Evolutionary conservation across 345 rosid species (phyloP).

Genomic region (Hevea brasiliensis): DNA sequence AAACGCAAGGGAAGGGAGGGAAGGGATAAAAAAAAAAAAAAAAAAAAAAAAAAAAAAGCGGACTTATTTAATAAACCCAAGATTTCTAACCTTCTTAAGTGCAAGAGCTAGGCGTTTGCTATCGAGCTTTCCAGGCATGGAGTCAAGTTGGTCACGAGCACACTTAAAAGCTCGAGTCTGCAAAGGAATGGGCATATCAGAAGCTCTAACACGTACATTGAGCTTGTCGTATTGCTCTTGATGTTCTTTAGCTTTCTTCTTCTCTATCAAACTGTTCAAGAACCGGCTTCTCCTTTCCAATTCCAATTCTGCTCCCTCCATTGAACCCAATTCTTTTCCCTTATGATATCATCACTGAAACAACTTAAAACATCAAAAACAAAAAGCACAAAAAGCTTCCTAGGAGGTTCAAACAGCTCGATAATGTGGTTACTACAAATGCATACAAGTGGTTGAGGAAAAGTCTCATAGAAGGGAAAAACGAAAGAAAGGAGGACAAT

Average conservation of each 20-base stretch:
- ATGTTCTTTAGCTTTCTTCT: slow-evolving; percentile 73
- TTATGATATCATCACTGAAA: not conserved
- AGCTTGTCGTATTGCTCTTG: slow-evolving; percentile 52
- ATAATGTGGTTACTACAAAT: not conserved
- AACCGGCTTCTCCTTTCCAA: slow-evolving; percentile 90
- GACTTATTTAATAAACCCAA: not conserved
- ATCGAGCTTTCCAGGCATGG: slow-evolving; percentile 74
- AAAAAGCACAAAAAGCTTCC: too few species aligned
- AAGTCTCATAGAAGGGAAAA: not conserved
- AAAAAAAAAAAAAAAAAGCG: not conserved
- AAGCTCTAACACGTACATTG: slow-evolving; percentile 76
- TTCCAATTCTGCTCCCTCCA: slow-evolving; percentile 90
- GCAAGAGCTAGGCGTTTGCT: slow-evolving; percentile 91
- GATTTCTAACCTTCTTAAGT: slow-evolving; percentile 64
- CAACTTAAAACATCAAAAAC: not conserved
- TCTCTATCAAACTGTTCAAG: slow-evolving; percentile 83
- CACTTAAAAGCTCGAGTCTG: slow-evolving; percentile 72
- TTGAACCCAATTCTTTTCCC: slow-evolving; percentile 12
- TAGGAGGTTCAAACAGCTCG: not conserved
- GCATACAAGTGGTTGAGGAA: slow-evolving; percentile 7
- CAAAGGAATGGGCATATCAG: slow-evolving; percentile 71
- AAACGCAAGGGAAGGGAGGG: too few species aligned
- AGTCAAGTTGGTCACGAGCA: slow-evolving; percentile 77
- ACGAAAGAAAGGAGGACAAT: not conserved
- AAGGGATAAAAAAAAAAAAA: not conserved